A percentile compares a stretch with the other conserved stretches of the same genome.
phyloP scores from a whole-genome alignment of 2,329 filamentous ascomycete genomes.

The Hypomyces perniciosus region DNA sequence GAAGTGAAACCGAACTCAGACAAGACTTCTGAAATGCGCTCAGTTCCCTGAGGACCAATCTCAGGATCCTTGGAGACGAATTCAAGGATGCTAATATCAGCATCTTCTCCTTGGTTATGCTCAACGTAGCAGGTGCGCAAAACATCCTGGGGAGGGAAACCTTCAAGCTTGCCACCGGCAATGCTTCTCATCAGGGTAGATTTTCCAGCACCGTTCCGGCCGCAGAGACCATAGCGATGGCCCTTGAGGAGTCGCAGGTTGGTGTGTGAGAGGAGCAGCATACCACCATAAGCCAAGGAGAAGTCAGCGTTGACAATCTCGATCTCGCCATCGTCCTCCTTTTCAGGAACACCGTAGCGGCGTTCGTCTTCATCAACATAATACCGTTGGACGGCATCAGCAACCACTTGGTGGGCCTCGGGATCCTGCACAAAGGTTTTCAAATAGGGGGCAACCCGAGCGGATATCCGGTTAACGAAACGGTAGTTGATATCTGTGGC shows the following conservation, averaged over 20 bases:
- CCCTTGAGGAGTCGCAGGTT: constrained; percentile 92
- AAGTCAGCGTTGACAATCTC: constrained; percentile 98
- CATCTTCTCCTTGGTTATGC: constrained; percentile 98
- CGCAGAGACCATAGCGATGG: constrained; percentile 93
- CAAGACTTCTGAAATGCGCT: constrained; percentile 78
- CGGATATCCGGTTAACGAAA: constrained; percentile 64
- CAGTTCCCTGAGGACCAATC: constrained; percentile 69
- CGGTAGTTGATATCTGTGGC: constrained; percentile 83
- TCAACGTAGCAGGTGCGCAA: constrained; percentile 97
- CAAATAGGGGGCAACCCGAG: constrained; percentile 69
- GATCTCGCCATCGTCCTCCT: constrained; percentile 84
- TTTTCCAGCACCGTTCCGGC: constrained; percentile 95
- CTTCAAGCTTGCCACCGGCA: constrained; percentile 90
- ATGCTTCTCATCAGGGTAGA: constrained; percentile 99
- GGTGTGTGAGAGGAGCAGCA: constrained; percentile 93
- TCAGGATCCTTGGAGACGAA: constrained; percentile 87
- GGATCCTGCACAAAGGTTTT: constrained; percentile 59
- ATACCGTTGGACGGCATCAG: constrained; percentile 66
- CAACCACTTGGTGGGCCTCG: constrained; percentile 57
- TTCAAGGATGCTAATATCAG: constrained; percentile 90
- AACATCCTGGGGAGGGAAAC: constrained; percentile 87
- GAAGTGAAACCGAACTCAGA: constrained; percentile 90
- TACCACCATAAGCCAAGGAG: constrained; percentile 94
- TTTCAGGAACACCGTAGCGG: constrained; percentile 76
- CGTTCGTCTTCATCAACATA: constrained; percentile 81